Evolutionary conservation across 2,329 filamentous ascomycete species (phyloP).

Genomic region (Pyrenophora seminiperda): DNA sequence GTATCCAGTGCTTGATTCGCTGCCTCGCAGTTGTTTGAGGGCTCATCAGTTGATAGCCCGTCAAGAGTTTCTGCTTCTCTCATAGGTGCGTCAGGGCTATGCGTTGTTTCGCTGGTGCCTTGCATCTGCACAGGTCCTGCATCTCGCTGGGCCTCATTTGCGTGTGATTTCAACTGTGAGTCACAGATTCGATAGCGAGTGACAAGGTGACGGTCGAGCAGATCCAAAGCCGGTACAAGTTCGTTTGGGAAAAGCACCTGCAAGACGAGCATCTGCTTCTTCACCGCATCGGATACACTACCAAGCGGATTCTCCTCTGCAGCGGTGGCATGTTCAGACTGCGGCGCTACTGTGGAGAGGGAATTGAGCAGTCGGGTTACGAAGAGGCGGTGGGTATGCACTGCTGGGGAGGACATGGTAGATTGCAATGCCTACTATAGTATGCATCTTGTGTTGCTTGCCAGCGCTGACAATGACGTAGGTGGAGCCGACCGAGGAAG

Average conservation of each 20-base stretch:
- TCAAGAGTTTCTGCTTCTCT: too few relatives aligned
- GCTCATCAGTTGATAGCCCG: too few relatives aligned
- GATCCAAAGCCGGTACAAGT: constrained; percentile 82
- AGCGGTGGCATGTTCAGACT: constrained; percentile 25
- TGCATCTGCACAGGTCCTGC: background rate
- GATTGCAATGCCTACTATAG: constrained; percentile 5
- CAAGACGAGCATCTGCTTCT: constrained; percentile 70
- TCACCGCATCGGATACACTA: constrained; percentile 30
- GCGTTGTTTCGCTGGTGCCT: too few relatives aligned
- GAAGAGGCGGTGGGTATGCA: constrained; percentile 37
- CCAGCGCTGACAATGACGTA: too few relatives aligned
- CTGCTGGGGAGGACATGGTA: constrained; percentile 18
- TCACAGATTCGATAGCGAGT: constrained; percentile 53
- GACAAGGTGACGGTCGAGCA: constrained; percentile 79
- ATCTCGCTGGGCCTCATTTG: background rate
- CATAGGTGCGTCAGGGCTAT: too few relatives aligned
- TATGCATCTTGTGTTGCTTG: constrained; percentile 13
- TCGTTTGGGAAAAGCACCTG: constrained; percentile 84
- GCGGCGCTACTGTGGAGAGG: constrained; percentile 16
- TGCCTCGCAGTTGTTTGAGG: too few relatives aligned
- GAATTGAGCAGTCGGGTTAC: constrained; percentile 43
- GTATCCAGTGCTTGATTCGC: background rate
- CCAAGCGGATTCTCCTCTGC: constrained; percentile 50
- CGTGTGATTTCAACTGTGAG: background rate
- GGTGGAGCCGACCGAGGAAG: too few relatives aligned